A percentile compares a stretch with the other conserved stretches of the same genome.
Conservation (phyloP, 768 basidiomycete genomes). For the Favolaschia claudopus region DNA sequence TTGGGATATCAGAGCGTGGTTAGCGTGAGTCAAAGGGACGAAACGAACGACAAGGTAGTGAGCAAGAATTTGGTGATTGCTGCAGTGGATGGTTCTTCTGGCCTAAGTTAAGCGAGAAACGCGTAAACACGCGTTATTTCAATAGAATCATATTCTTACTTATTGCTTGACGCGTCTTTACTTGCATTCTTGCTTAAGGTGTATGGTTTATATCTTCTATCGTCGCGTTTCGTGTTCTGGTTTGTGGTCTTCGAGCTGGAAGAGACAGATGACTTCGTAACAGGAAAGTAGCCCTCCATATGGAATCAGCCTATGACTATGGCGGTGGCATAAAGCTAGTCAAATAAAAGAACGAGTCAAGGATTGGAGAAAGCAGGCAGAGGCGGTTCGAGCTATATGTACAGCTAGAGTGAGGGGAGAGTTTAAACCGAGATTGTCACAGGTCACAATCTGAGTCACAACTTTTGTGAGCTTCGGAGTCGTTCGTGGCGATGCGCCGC, state of each 20-base stretch:
- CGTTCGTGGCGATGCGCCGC: conserved; percentile 31
- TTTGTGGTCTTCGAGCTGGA: conserved; percentile 7
- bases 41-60: conserved; percentile 64
- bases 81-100: conserved; percentile 42
- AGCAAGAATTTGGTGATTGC: conserved; percentile 68
- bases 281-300: conserved; percentile 35
- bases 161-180: conserved; percentile 21
- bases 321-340: conserved; percentile 10
- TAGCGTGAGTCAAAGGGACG: too few relatives aligned
- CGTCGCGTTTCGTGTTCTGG: conserved; percentile 20
- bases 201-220: conserved; percentile 26
- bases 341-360: conserved; percentile 13
- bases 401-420: too few relatives aligned
- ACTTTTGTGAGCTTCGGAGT: too few relatives aligned
- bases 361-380: too few relatives aligned
- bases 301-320: conserved; percentile 1
- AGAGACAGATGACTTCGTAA: conserved; percentile 24
- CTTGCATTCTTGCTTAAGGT: conserved; percentile 8
- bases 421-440: too few relatives aligned
- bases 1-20: too few relatives aligned
- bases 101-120: conserved; percentile 16
- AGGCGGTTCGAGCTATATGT: too few relatives aligned
- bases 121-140: conserved; percentile 18
- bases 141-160: neutral
- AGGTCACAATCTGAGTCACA: too few relatives aligned